Base-by-base conservation (phyloP, 768 basidiomycete species). In the Pleurotus cornucopiae region DNA sequence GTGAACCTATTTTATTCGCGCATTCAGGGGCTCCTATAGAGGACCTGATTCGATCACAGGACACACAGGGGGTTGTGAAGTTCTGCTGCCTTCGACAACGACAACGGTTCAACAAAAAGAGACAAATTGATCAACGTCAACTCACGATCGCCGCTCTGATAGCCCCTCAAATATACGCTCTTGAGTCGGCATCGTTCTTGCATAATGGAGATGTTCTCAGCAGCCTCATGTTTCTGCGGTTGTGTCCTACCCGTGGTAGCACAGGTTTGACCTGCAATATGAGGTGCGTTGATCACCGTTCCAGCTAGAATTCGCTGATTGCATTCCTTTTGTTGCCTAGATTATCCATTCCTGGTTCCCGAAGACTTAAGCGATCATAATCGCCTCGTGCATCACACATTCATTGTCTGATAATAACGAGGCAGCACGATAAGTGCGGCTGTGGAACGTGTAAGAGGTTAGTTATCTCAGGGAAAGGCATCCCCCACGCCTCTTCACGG, bases 231-330 rank as follows among this genome's bases (percentile, higher is more conserved):
- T 48, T 48, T 25, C 6, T 7, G 46, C 6, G 13, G 14, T 48
- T 26, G 23, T 20, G 16, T 26, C 46, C 46, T 7, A 25, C 14
- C 25, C 16, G 6, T 48, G 16, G 49, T 34, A 34, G 30, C 49
- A 51, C 49, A 25, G 49, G 49, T 51, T 38, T 37, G 14, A 20
- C 49, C 49, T 51, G 49, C 49, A 51, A 51, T 25, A 51, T 51
- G 37, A 51, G 49, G 49, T 51, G 49, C 49, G 49, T 30, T 30
- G 12, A 51, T 30, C 16, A 51, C 16, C 12, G 11, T 11, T 16
- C 9, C n/a, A n/a, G 12, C 30, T 23, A 38, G 21, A 13, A n/a
- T 21, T 6, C 23, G 18, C 51, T 23, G 51, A 53, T 43, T 37
- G 21, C 21, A 20, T 5, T 34, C 26, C 23, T n/a, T 44, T 16